Percentiles rank a stretch among this genome's conserved stretches.
phyloP scores from a whole-genome alignment of 2,329 filamentous ascomycete genomes.

The Colletotrichum horii region DNA sequence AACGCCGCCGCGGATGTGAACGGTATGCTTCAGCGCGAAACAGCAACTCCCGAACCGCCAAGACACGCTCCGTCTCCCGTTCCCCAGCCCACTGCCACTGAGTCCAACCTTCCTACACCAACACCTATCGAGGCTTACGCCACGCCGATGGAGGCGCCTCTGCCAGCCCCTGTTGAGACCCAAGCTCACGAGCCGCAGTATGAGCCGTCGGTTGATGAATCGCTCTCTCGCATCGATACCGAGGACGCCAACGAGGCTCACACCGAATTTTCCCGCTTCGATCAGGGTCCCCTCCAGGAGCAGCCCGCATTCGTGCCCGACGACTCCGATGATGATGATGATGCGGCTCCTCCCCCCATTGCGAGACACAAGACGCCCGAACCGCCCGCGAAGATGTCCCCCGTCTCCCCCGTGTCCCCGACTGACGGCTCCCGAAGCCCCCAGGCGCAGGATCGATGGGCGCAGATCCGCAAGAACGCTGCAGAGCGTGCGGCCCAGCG shows the following conservation, averaged over 20 bases:
- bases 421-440: constrained; percentile 29
- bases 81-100: constrained; percentile 21
- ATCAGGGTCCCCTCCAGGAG: constrained; percentile 86
- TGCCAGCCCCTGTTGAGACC: constrained; percentile 17
- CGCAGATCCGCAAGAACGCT: constrained; percentile 93
- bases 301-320: constrained; percentile 83
- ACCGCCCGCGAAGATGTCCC: constrained; percentile 27
- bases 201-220: constrained; percentile 49
- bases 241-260: constrained; percentile 63
- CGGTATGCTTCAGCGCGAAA: constrained; percentile 51
- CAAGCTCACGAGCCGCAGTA: constrained; percentile 40
- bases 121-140: constrained; percentile 19
- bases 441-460: constrained; percentile 81
- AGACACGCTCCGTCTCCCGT: constrained; percentile 25
- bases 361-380: constrained; percentile 42
- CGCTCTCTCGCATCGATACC: constrained; percentile 65
- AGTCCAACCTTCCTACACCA: constrained; percentile 21
- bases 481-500: constrained; percentile 76
- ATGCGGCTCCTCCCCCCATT: constrained; percentile 57
- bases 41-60: constrained; percentile 24
- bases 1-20: constrained; percentile 57
- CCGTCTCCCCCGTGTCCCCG: constrained; percentile 33
- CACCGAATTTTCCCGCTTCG: constrained; percentile 71
- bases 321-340: constrained; percentile 51
- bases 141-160: constrained; percentile 19